Evolutionary conservation across 2,329 filamentous ascomycete genomes (phyloP), one percentile per base, ranked within the genome.

Genomic region (Phialocephala sp.): DNA sequence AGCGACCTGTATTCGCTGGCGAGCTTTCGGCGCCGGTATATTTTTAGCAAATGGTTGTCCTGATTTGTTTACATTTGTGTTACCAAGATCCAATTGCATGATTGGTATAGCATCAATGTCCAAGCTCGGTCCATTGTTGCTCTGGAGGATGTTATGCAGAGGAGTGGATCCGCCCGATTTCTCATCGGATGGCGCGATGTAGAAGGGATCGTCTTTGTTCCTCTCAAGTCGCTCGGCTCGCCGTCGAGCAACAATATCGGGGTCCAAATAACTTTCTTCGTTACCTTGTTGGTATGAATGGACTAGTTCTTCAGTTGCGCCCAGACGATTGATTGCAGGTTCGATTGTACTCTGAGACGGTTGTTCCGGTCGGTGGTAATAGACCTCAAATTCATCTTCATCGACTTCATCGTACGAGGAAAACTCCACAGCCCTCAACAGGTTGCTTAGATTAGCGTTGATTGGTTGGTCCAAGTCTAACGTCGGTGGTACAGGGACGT

Each of bases 41-140:
- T 67, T 78, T 72, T 68, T 78, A 69, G 66, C 75, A 64, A 15
- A 75, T 68, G 58, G 66, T 72, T 72, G 68, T 59, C 75, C 62
- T 59, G 76, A 63, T 63, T 66, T 58, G 37, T 37, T 56, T 3
- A 67, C 22, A 50, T 66, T 73, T 45, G 77, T 78, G 66, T 84
- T 85, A 37, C 89, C 89, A 8, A 97, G 84, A 68, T 96, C 89
- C 56, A 99, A 84, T 76, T 97, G 89, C 88, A 99, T 95, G 73
- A 99, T 94, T 1, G 95, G 95, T 72, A 99, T 99, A 1, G 92
- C 87, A 78, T 99, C 95, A 52, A 99, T 90, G 75, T 99, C 94
- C 9, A 98, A 81, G 54, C 91, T 90, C 2, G 90, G 88, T 1
- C 89, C 90, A 74, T 94, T 94, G 64, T 87, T 88, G 65, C 84